These are phyloP conservation scores for Phytophthora multivora DNA, from an alignment of 352 stramenopile species.

Conservation along the genomic window DNA sequence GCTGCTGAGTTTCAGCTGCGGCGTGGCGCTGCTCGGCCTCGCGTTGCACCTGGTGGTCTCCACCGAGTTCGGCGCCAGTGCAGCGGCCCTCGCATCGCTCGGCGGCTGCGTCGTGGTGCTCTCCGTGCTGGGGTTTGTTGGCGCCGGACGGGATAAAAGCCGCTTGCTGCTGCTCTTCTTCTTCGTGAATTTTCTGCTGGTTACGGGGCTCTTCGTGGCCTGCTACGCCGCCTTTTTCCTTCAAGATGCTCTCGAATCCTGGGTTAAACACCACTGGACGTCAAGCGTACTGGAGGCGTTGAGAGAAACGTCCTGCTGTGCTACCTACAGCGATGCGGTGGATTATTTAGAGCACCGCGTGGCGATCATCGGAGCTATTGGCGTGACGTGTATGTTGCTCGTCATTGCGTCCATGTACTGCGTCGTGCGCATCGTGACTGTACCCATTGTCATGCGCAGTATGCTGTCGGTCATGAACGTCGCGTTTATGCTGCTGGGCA, in stretches of 20 bases:
- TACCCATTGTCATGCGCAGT: slow-evolving; percentile 87
- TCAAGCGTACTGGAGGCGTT: slow-evolving; percentile 48
- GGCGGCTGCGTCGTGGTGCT: slow-evolving; percentile 56
- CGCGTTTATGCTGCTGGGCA: slow-evolving; percentile 68
- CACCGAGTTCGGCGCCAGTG: slow-evolving; percentile 55
- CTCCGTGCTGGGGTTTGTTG: slow-evolving; percentile 64
- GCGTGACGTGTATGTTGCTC: slow-evolving; percentile 49
- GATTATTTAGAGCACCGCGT: slow-evolving; percentile 58
- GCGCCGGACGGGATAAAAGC: slow-evolving; percentile 70
- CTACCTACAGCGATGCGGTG: slow-evolving; percentile 55
- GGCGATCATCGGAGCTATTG: slow-evolving; percentile 51
- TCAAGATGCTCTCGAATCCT: slow-evolving; percentile 63
- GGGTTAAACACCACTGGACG: slow-evolving; percentile 82
- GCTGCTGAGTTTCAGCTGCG: slow-evolving; percentile 56
- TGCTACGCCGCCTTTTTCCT: slow-evolving; percentile 75
- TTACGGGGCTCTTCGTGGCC: slow-evolving; percentile 61
- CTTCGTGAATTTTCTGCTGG: slow-evolving; percentile 73
- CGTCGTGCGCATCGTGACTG: slow-evolving; percentile 83
- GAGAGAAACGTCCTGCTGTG: slow-evolving; percentile 53
- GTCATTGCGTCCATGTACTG: slow-evolving; percentile 74
- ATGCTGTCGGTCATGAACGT: slow-evolving; percentile 80
- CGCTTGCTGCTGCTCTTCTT: slow-evolving; percentile 74
- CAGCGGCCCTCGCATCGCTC: slow-evolving; percentile 48
- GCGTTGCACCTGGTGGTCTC: slow-evolving; percentile 57
- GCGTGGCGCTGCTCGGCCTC: slow-evolving; percentile 54